These are phyloP conservation scores for Acacia concinna DNA, from an alignment of 331 rosid genomes.

Conservation along the genomic window DNA sequence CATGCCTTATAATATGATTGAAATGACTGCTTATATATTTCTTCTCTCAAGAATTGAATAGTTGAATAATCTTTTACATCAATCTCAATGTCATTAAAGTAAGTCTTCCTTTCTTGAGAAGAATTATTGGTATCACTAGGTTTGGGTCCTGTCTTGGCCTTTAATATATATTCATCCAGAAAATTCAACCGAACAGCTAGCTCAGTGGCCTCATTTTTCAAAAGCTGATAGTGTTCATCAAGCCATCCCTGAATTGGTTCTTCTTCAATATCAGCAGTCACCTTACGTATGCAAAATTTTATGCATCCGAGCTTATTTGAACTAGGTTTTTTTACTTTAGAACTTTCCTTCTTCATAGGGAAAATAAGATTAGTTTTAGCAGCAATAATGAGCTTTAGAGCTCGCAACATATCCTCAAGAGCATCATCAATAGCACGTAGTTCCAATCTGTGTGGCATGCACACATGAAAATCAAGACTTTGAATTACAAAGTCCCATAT, in stretches of 20 bases:
- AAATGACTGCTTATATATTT: constrained; percentile 71
- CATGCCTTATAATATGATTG: constrained; percentile 84
- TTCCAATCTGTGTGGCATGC: constrained; percentile 80
- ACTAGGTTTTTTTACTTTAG: constrained; percentile 73
- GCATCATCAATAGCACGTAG: constrained; percentile 97
- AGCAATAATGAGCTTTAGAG: constrained; percentile 69
- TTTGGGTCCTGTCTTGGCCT: constrained; percentile 52
- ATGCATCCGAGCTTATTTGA: constrained; percentile 75
- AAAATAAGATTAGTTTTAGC: constrained; percentile 79
- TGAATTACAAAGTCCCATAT: constrained; percentile 97
- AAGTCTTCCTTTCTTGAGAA: constrained; percentile 53
- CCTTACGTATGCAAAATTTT: constrained; percentile 69
- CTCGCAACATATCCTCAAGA: constrained; percentile 91
- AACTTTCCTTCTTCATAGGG: constrained; percentile 73
- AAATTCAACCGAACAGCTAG: constrained; percentile 79
- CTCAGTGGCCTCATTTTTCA: constrained; percentile 85
- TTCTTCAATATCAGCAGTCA: constrained; percentile 85
- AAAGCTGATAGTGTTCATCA: constrained; percentile 87
- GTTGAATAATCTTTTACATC: constrained; percentile 62
- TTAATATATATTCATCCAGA: constrained; percentile 71
- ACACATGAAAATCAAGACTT: constrained; percentile 77
- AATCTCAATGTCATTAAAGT: constrained; percentile 61
- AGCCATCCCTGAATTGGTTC: constrained; percentile 99
- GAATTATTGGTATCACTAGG: constrained; percentile 52
- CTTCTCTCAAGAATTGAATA: constrained; percentile 57